Evolutionary conservation across 495 filamentous ascomycete species (phyloP).

Genomic region (Hypoxylon lienhwacheense): DNA sequence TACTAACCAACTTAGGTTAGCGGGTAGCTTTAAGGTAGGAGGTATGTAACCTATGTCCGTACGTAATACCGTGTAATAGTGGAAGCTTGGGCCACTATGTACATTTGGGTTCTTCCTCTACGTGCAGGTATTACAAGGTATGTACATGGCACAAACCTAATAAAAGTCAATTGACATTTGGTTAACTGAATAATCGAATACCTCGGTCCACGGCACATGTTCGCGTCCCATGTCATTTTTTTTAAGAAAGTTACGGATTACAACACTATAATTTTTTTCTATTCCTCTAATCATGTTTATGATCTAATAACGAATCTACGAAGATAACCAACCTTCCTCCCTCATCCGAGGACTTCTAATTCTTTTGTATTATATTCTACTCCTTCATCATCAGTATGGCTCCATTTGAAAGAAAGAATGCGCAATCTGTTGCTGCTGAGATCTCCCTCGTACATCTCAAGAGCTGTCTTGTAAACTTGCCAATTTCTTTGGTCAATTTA

Average conservation of each 20-base stretch:
- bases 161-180: no score
- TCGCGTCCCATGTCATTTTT: neutral
- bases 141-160: no score
- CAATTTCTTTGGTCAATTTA: conserved; percentile 76
- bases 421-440: conserved; percentile 69
- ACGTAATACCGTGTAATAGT: neutral
- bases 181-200: neutral
- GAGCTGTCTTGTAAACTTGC: conserved; percentile 93
- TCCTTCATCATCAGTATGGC: conserved; percentile 50
- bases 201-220: conserved; percentile 37
- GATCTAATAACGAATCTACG: neutral
- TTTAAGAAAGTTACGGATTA: neutral
- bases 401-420: conserved; percentile 58
- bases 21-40: no score
- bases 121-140: no score
- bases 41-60: no score
- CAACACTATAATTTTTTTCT: neutral
- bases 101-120: neutral
- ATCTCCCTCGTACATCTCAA: conserved; percentile 80
- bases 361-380: neutral
- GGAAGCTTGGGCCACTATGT: neutral
- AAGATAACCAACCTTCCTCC: neutral
- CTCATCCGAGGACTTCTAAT: neutral
- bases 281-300: conserved; percentile 3
- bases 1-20: no score